Base-by-base conservation (phyloP, 768 basidiomycete species). In the Mycena amicta region DNA sequence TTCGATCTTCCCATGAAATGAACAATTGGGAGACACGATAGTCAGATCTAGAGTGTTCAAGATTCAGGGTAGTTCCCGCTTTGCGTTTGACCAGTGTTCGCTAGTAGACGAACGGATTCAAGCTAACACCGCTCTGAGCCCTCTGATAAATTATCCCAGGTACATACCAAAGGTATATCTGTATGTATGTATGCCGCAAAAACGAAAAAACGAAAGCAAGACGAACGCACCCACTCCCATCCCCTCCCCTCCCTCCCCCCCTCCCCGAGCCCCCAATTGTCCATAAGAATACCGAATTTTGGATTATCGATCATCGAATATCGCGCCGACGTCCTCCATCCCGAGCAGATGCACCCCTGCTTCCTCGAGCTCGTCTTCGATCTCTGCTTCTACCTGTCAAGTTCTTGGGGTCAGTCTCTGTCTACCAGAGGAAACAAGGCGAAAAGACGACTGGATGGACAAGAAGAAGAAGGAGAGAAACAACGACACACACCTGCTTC, bases 351-450 rank as follows among this genome's bases (percentile, higher is more conserved):
- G 73, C 20, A 85, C 88, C 3, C 88, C 88, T 13, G 85, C 85
- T 66, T 88, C 86, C 70, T 88, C 86, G 25, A 90, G 70, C 73
- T 88, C 84, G 2, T 71, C 79, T 73, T 90, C 87, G 28, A 88
- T 80, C 63, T 88, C 84, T 12, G 67, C 70, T 74, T 84, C 82
- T 4, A 49, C 47, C 47, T 49, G 43, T 23, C 43, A n/a, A 8
- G 8, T 43, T 63, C 86, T 61, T n/a, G 15, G 43, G 22, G 43
- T 16, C 8, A 23, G 22, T 45, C 15, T 16, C 15, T 84, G 80
- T 66, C 82, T 8, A 45, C 15, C 15, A n/a, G 43, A n/a, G 15
- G 43, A 49, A 26, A 26, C n/a, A 8, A 49, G 27, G 12, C 47
- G 25, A 5, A 49, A 11, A 8, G 13, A 25, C n/a, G 12, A 6